These are phyloP conservation scores for Dothistroma septosporum DNA, from an alignment of 2,329 filamentous ascomycete genomes.

Conservation along the genomic window DNA sequence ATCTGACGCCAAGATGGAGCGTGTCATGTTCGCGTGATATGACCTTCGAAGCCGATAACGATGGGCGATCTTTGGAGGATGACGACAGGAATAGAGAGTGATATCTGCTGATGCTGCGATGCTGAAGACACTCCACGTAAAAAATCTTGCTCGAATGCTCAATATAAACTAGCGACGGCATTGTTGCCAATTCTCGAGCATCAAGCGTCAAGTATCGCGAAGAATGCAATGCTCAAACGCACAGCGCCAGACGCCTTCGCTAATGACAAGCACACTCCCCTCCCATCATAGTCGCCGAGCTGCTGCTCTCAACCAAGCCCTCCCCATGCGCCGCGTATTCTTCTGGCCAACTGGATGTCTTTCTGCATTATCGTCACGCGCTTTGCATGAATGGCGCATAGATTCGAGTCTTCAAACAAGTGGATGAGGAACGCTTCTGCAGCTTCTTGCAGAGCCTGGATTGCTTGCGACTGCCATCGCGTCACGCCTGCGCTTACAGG, in stretches of 20 bases:
- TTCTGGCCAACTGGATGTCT: constrained; percentile 93
- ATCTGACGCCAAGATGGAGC: background rate
- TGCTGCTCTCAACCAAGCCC: constrained; percentile 21
- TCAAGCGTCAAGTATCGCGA: constrained; percentile 11
- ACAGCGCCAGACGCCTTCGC: constrained; percentile 25
- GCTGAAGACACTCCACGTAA: background rate
- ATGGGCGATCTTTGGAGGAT: background rate
- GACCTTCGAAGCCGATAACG: background rate
- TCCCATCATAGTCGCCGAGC: background rate
- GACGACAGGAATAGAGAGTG: background rate
- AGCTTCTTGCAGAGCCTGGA: constrained; percentile 95
- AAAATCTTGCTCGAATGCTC: background rate
- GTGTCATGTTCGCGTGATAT: background rate
- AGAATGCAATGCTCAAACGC: constrained; percentile 12
- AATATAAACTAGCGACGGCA: background rate
- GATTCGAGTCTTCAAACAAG: constrained; percentile 96
- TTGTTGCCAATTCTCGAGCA: background rate
- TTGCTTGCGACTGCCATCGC: constrained; percentile 97
- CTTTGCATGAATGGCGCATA: constrained; percentile 98
- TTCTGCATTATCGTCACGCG: constrained; percentile 97
- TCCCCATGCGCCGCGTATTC: constrained; percentile 73
- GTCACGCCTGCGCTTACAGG: constrained; percentile 61
- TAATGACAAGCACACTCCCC: constrained; percentile 15
- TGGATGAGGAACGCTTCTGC: constrained; percentile 98
- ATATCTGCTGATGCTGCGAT: background rate